Conservation (phyloP, 139 green algal species). For the Ettlia oleoabundans region DNA sequence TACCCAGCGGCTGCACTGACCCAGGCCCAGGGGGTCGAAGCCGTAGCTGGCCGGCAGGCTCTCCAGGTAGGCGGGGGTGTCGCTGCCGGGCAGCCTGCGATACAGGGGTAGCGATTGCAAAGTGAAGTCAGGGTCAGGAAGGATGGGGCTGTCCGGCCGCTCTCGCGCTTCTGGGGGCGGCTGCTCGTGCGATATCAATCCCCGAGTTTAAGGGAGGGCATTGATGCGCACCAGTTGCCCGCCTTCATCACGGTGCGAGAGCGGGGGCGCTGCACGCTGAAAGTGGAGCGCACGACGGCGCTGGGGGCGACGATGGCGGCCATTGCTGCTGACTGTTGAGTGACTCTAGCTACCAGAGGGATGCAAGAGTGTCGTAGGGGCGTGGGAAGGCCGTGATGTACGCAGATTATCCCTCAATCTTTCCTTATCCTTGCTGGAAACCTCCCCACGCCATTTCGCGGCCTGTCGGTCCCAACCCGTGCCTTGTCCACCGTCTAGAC, state of each 20-base stretch:
- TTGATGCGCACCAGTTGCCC: background rate
- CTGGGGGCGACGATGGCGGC: background rate
- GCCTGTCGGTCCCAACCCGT: background rate
- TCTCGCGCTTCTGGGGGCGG: too few species aligned
- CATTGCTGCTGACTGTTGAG: background rate
- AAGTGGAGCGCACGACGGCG: background rate
- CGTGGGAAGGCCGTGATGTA: background rate
- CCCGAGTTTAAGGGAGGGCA: too few species aligned
- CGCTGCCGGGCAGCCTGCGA: constrained; percentile 36
- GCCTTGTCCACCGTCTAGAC: background rate
- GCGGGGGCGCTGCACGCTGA: background rate
- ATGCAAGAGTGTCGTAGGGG: constrained; percentile 1
- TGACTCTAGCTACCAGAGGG: constrained; percentile 1
- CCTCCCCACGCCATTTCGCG: background rate
- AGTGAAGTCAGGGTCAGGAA: background rate
- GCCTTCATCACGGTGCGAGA: constrained; percentile 1
- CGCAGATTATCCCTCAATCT: background rate
- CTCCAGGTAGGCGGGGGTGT: constrained; percentile 76
- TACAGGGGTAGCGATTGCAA: background rate
- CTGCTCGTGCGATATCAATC: too few species aligned
- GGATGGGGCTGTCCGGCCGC: background rate
- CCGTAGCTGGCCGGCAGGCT: constrained; percentile 39
- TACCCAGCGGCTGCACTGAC: constrained; percentile 49
- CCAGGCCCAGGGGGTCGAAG: constrained; percentile 94
- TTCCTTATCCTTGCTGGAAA: background rate